Percentiles rank a stretch among this genome's conserved stretches.
Conservation (phyloP, 1,284 basidiomycete species). For the Boletellus sp. region DNA sequence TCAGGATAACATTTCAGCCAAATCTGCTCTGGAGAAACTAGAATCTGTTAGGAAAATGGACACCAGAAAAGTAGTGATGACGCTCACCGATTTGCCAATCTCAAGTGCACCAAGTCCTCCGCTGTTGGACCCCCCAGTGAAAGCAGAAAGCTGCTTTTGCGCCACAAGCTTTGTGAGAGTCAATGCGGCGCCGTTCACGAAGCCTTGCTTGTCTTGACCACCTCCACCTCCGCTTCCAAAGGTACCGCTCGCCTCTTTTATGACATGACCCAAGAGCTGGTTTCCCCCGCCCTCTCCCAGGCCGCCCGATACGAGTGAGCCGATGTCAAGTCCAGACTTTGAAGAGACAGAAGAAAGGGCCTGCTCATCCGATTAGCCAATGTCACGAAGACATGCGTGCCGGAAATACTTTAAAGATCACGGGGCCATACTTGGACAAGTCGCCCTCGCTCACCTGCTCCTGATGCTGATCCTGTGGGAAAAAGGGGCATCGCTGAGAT, state of each 20-base stretch:
- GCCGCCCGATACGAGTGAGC: slow-evolving; percentile 33
- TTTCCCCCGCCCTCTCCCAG: slow-evolving; percentile 45
- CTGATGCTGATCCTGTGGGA: slow-evolving; percentile 15
- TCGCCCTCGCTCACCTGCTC: slow-evolving; percentile 15
- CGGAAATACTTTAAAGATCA: slow-evolving; percentile 19
- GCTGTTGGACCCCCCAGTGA: slow-evolving; percentile 57
- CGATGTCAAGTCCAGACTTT: slow-evolving; percentile 18
- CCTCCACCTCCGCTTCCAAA: slow-evolving; percentile 54
- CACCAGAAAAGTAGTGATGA: too few species aligned
- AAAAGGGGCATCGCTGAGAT: slow-evolving; percentile 1
- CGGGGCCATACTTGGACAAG: slow-evolving; percentile 21
- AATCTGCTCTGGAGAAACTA: too few species aligned
- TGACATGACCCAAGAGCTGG: slow-evolving; percentile 74
- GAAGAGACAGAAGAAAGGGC: slow-evolving; percentile 19
- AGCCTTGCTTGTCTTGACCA: slow-evolving; percentile 75
- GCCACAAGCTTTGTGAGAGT: slow-evolving; percentile 79
- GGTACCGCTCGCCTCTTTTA: slow-evolving; percentile 74
- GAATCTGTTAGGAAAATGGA: too few species aligned
- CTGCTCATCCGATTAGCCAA: slow-evolving; percentile 16
- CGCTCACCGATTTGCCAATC: slow-evolving; percentile 45
- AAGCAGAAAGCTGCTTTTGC: slow-evolving; percentile 57
- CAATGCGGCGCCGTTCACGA: slow-evolving; percentile 78
- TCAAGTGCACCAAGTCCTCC: slow-evolving; percentile 61
- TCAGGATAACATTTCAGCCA: too few species aligned
- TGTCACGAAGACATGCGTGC: background rate